Base-by-base conservation (phyloP, 176 grass and related monocot genomes). In the Triticum monococcum region DNA sequence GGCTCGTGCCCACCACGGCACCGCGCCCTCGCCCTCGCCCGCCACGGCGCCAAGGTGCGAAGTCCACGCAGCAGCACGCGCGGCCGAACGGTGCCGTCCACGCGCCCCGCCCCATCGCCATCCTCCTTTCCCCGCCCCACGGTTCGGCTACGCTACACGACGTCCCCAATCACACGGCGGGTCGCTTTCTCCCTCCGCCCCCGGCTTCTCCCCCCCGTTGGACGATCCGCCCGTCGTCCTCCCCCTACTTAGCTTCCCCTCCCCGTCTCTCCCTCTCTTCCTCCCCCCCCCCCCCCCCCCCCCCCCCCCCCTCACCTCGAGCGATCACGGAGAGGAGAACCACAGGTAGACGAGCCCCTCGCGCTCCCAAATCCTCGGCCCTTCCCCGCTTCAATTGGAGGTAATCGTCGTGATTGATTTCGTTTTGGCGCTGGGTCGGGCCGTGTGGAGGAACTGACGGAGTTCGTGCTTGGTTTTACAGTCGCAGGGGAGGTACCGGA, bases 71-170 rank as follows among this genome's bases (percentile, higher is more conserved):
- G 30, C 38, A 7, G 65, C 76, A n/a, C 59, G 46, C 45, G 41
- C 66, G 37, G 30, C 10, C 80, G 84, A 84, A 64, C 43, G 80
- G 75, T 84, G 85, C 76, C 77, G 25, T 62, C 81, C 85, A 81
- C 81, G 86, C 89, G 89, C 85, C 89, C 48, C 20, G 59, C 26
- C 35, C 28, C 22, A 8, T 14, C 17, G 1, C 23, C 17, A 3
- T 5, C 8, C n/a, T 0, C 2, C 10, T 12, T 9, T 0, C 3
- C 10, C 23, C n/a, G 62, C 18, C 76, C 81, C 85, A 85, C 75
- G 0, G 1, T 26, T 67, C 84, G 52, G 41, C 13, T 20, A 84
- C 4, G 5, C 74, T 1, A 1, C 1, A 14, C 45, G 28, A 20
- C 50, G 46, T 12, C 20, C 14, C 5, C 12, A 12, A 40, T 63